phyloP scores from a whole-genome alignment of 345 rosid species.

The Microthlaspi erraticum region DNA sequence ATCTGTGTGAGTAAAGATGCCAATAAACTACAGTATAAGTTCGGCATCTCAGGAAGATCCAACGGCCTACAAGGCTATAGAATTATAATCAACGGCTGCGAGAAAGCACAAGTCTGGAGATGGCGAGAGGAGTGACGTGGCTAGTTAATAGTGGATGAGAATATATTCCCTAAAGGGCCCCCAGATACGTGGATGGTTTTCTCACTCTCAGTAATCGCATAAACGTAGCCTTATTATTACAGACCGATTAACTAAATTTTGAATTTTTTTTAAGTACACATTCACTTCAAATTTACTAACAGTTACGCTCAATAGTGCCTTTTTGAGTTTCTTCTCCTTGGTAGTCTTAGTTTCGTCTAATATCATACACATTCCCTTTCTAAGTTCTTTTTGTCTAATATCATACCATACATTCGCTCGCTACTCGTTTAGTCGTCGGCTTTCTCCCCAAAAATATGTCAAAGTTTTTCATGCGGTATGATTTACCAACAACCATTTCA shows the following conservation, averaged over 20 bases:
- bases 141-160: slow-evolving; percentile 44
- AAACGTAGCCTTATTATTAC: slow-evolving; percentile 41
- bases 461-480: no score
- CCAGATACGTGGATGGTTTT: slow-evolving; percentile 51
- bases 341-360: background rate
- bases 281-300: background rate
- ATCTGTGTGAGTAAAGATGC: background rate
- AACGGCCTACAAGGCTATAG: slow-evolving; percentile 36
- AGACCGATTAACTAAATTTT: slow-evolving; percentile 23
- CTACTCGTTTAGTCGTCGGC: no score
- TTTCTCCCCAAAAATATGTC: no score
- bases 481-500: no score
- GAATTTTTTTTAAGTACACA: slow-evolving; percentile 3
- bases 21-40: slow-evolving; percentile 6
- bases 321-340: background rate
- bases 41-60: slow-evolving; percentile 32
- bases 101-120: slow-evolving; percentile 49
- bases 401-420: no score
- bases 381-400: background rate
- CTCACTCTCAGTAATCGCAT: slow-evolving; percentile 33
- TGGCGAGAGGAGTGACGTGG: slow-evolving; percentile 58
- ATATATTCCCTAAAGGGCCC: slow-evolving; percentile 47
- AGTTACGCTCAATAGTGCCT: background rate
- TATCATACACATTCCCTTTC: background rate
- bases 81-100: slow-evolving; percentile 43